Base-by-base conservation (phyloP, 2,329 filamentous ascomycete genomes). In the Sporothrix inflata region DNA sequence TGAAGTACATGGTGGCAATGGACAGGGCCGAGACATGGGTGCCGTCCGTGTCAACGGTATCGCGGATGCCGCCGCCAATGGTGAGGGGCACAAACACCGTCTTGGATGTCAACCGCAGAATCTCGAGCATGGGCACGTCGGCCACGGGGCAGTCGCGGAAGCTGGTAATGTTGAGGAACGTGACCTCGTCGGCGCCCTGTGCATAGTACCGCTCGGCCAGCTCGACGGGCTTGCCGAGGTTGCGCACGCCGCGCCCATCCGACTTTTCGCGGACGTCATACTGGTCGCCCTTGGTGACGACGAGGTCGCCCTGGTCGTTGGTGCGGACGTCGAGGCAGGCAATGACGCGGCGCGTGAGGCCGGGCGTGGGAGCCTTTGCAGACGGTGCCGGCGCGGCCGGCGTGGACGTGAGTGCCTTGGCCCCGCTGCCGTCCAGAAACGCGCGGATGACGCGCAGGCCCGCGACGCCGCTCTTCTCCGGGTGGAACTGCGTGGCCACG, bases 221-320 rank as follows among this genome's bases (percentile, higher is more conserved):
- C 75, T 97, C 94, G 66, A 99, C 94, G 1, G 96, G 96, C 82
- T 99, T 99, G 75, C 96, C 96, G 3, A 99, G 87, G 81, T 99
- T 99, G 75, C 96, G 90, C 47, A 99, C 94, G 76, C 88, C 84
- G 71, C 88, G 85, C 72, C 85, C 85, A 16, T 83, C 85, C 27
- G 85, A 85, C 82, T 98, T 98, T 79, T 98, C 96, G 42, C 96
- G 92, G 7, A 99, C 96, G 78, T 99, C 96, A 83, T 99, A 99
- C 81, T 98, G 95, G 82, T 99, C 96, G 72, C 96, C 96, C 82
- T 99, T 99, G 16, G 96, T 99, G 49, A 99, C 96, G 0, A 99
- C 96, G 11, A 99, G 86, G 81, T 99, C 96, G 45, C 96, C 96
- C 74, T 92, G 86, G 80, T 99, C 96, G 81, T 99, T 99, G 70